Base-by-base conservation (phyloP, 148 eudicot genomes). In the Persicaria tinctoria region DNA sequence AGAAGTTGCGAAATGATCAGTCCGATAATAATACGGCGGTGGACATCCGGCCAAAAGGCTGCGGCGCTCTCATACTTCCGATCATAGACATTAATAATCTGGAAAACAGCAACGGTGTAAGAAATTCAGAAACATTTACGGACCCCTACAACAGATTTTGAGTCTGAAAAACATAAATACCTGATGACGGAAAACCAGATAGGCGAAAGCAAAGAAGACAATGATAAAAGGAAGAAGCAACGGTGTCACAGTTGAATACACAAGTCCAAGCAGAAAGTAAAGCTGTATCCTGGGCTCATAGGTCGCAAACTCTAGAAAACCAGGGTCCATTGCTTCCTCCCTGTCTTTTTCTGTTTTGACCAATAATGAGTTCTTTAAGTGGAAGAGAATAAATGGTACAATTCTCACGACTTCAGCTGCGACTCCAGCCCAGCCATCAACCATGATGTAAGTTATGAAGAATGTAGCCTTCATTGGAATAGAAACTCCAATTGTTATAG, bases 281-380 rank as follows among this genome's bases (percentile, higher is more conserved):
- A 71, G 74, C 16, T 71, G 74, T 47, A 71, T 71, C 44, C 74
- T 48, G 54, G 74, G 74, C 74, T 71, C 74, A 10, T 71, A 71
- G 3, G 55, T 71, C 1, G 54, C 54, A 47, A 71, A 71, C 32
- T 71, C 74, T 71, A 71, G 55, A 71, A 71, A 71, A 47, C 74
- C 74, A 73, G 74, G 74, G 74, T 71, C 74, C 74, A 71, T 71
- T 47, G 74, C 74, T 50, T 71, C 17, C 74, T 71, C 74, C 32
- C 74, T 48, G 74, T 71, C 74, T 13, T 47, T n/a, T 50, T 71
- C 74, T 71, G 74, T 71, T 71, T 71, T 71, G 13, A 71, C 74
- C 74, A 71, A 48, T 8, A 71, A 48, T 7, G 48, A 10, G 41
- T 71, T 71, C 74, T 71, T 71, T 11, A 71, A 2, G 44, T 71